Base-by-base conservation (phyloP, 2,329 filamentous ascomycete species). In the Phyllosticta ampelicida region DNA sequence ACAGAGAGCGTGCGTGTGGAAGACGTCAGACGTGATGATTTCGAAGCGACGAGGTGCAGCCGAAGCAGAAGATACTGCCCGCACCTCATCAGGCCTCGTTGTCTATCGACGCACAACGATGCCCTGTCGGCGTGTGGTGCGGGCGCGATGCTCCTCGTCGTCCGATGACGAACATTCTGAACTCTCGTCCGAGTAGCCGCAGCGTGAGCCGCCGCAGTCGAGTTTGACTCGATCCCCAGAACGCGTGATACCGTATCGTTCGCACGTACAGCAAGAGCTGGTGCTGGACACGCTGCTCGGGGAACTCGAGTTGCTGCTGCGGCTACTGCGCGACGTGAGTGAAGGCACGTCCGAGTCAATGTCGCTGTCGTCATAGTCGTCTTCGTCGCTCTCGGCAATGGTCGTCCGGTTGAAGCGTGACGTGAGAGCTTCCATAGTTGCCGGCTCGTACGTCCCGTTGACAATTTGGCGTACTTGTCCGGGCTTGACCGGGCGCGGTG, bases 161-260 rank as follows among this genome's bases (percentile, higher is more conserved):
- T 86, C 85, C 65, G 86, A 86, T 66, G 81, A 86, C 65, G 85
- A 90, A 79, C 86, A 89, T 58, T 83, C 81, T 56, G 78, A 81
- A 62, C 79, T 82, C 61, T 87, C 84, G 67, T 89, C 86, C 63
- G 81, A 82, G 76, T 88, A 94, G 68, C 89, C 89, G 76, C 92
- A 96, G 71, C 89, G 86, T 62, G 85, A 79, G 65, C 92, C 92
- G 66, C 90, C 90, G 70, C 92, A 97, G 82, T 96, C 91, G 73
- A 96, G 85, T 82, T 92, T 94, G 81, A 97, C 87, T 68, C 91
- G 86, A 74, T 95, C 87, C 70, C 91, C 90, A 73, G 86, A 86
- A 76, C 90, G 88, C 63, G 91, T 96, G 79, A 97, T 95, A 67
- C 91, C 92, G 78, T 94, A 96, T 77, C 91, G 89, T 75, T 96